phyloP scores from a whole-genome alignment of 2,329 filamentous ascomycete species.

The Dactylellina cionopaga region DNA sequence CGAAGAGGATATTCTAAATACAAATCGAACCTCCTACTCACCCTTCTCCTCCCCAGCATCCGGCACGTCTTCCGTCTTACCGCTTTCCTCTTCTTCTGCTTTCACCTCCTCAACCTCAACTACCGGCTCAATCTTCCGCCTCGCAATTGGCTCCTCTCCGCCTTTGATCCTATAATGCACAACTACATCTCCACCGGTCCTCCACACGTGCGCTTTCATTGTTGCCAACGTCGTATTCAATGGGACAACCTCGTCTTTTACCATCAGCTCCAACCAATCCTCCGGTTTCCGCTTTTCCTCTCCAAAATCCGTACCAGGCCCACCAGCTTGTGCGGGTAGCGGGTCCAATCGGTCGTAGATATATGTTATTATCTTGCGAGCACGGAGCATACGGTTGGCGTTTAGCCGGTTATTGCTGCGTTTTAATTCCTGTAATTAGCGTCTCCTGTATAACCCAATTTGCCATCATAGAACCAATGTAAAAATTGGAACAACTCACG shows the following conservation, averaged over 20 bases:
- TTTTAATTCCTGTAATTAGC: no score
- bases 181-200: constrained; percentile 90
- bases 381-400: constrained; percentile 93
- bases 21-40: no score
- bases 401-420: constrained; percentile 85
- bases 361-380: constrained; percentile 92
- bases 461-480: constrained; percentile 24
- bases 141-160: constrained; percentile 69
- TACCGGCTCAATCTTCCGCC: constrained; percentile 12
- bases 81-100: background rate
- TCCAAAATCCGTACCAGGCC: constrained; percentile 49
- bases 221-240: constrained; percentile 93
- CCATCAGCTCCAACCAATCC: constrained; percentile 94
- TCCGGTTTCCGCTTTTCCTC: constrained; percentile 73
- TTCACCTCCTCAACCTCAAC: background rate
- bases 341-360: constrained; percentile 90
- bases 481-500: constrained; percentile 23
- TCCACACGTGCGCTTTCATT: constrained; percentile 90
- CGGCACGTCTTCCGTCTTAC: background rate
- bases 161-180: constrained; percentile 92
- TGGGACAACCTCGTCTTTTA: constrained; percentile 83
- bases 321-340: constrained; percentile 33
- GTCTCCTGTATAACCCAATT: no score
- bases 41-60: constrained; percentile 1
- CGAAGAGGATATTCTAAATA: no score